Percentiles rank a stretch among this genome's conserved stretches.
Evolutionary conservation across 2,329 filamentous ascomycete species (phyloP).

Genomic region (Allantophomopsis cytisporea): DNA sequence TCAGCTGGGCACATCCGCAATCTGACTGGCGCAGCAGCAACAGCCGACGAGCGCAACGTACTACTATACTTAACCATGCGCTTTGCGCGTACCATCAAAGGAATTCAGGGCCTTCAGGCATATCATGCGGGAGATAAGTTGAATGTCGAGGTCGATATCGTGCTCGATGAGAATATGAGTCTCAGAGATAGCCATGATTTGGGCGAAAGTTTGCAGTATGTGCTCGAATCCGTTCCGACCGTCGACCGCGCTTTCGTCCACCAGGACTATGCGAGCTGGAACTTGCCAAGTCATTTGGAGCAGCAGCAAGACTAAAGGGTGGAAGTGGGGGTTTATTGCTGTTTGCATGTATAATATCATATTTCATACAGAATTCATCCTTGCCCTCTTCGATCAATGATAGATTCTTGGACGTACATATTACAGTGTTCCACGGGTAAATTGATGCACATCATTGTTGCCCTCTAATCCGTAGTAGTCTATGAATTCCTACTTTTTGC

Average conservation of each 20-base stretch:
- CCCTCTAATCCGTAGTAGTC: too few relatives aligned
- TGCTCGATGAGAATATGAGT: conserved; percentile 37
- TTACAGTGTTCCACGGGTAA: too few relatives aligned
- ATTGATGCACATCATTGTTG: too few relatives aligned
- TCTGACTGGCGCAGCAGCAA: conserved; percentile 42
- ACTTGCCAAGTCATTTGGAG: conserved; percentile 20
- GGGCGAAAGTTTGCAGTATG: conserved; percentile 50
- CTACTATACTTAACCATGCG: conserved; percentile 45
- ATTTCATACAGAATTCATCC: too few relatives aligned
- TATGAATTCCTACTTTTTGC: too few relatives aligned
- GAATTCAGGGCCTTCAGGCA: conserved; percentile 38
- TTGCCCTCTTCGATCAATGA: too few relatives aligned
- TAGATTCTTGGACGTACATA: too few relatives aligned
- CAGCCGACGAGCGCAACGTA: conserved; percentile 36
- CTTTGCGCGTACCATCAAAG: conserved; percentile 36
- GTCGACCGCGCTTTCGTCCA: conserved; percentile 26
- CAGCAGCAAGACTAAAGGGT: conserved; percentile 11
- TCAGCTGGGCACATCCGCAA: conserved; percentile 44
- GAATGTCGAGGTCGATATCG: conserved; percentile 47
- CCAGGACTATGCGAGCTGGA: conserved; percentile 22
- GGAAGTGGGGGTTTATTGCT: too few relatives aligned
- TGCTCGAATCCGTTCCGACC: conserved; percentile 31
- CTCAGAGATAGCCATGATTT: conserved; percentile 42
- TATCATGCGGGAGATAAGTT: conserved; percentile 51
- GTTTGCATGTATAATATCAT: too few relatives aligned